Base-by-base conservation (phyloP, 2,329 filamentous ascomycete genomes). In the Thermomyces lanuginosus region DNA sequence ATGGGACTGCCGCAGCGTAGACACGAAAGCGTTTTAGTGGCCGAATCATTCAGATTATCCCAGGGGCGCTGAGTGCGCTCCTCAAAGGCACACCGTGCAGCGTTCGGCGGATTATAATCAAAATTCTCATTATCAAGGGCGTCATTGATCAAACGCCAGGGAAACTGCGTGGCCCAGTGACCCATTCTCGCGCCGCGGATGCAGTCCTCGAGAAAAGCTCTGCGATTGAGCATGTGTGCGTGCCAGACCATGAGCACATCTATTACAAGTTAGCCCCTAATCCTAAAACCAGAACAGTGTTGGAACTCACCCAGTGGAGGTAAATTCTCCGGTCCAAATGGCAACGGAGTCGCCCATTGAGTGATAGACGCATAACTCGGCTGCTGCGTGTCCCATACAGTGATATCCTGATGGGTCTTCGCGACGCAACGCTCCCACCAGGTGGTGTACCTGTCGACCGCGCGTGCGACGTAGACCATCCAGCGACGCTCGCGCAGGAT, bases 201-300 rank as follows among this genome's bases (percentile, higher is more conserved):
- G 40, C 69, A 72, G 42, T 83, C 77, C 38, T 81, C 74, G 3
- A 79, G 61, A 42, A 72, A 83, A 11, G 56, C 58, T 18, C 70
- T 59, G 0, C 77, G 77, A 36, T 82, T 83, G 4, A 84, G 64
- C 64, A 79, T 72, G 40, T 78, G 77, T 0, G 75, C 57, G 46
- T 84, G 78, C 72, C 75, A 78, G 0, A 83, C 71, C 71, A 83
- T 76, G n/a, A 82, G 52, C 0, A 83, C 69, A 49, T 83, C 77
- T 60, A 2, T 16, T 33, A 34, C 32, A 23, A 16, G 6, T 16
- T 10, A 24, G 13, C 3, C 16, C 10, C 13, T 4, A 16, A 8
- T 13, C 14, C 12, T n/a, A 22, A 8, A 27, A 12, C 11, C 4
- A 14, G 9, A 2, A 6, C 12, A 2, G 18, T 15, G 14, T 27